Evolutionary conservation across 768 basidiomycete genomes (phyloP), one percentile per base, ranked within the genome.

Genomic region (Rossbeevera mucosa): DNA sequence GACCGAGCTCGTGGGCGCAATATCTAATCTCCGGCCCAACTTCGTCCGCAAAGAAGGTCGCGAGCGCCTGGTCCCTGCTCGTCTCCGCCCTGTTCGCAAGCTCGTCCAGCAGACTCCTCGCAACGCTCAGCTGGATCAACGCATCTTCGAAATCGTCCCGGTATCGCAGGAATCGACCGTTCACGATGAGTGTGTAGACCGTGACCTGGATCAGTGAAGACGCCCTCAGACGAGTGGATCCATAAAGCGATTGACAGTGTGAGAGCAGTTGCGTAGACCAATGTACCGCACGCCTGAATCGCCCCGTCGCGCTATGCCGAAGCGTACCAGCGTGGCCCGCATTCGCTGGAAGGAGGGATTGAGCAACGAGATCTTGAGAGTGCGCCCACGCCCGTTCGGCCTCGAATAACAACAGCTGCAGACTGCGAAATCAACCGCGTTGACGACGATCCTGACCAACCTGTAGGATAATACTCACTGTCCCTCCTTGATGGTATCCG

Each of bases 371-470:
- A 48, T 91, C 89, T 67, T 94, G 91, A 5, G 93, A 85, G 69
- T 93, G 83, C 1, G 90, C 84, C 85, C 93, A 93, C 26, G 92
- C 90, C 41, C 95, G 83, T 67, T 98, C 95, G 8, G 92, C 82
- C 66, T 96, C 92, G 62, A 94, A 85, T 8, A 97, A 77, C 43
- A 94, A 72, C 11, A 96, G 78, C 60, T 94, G 86, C 5, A 94
- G 77, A 61, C 90, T 92, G 50, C 24, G 48, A 41, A 12, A 45
- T 41, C 43, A 50, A 44, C 42, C 31, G 44, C 30, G 46, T 53
- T 51, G 55, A 50, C 50, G 36, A 50, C 50, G 36, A 55, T 48
- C 33, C 54, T 50, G 51, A 45, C 16, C 54, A 43, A 16, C 5
- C 9, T 42, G 31, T n/a, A 24, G 24, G 44, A 48, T 24, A 28